Evolutionary conservation across 805 yeast species (phyloP).

Genomic region (Starmera dryadoides): DNA sequence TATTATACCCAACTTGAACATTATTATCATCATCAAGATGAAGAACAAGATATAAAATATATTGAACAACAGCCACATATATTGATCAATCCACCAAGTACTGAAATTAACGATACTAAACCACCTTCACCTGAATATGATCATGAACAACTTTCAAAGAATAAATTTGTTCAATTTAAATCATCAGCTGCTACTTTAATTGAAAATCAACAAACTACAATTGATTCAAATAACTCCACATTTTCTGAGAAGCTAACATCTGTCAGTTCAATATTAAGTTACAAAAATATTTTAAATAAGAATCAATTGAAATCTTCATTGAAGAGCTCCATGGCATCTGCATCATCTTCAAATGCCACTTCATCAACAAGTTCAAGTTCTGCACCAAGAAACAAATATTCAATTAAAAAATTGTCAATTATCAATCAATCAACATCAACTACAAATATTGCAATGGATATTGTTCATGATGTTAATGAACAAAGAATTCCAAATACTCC

Average conservation of each 20-base stretch:
- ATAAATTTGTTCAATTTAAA: too few relatives aligned
- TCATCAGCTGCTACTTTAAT: neutral
- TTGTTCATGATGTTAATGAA: neutral
- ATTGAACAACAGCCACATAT: too few relatives aligned
- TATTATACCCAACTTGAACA: too few relatives aligned
- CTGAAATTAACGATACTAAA: too few relatives aligned
- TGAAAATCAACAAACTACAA: too few relatives aligned
- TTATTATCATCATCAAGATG: neutral
- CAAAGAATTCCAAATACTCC: neutral
- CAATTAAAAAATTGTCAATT: conserved; percentile 15
- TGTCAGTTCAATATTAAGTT: neutral
- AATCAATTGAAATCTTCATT: too few relatives aligned
- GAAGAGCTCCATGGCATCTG: too few relatives aligned
- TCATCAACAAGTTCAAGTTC: neutral
- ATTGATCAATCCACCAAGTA: too few relatives aligned
- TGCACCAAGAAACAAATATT: conserved; percentile 5
- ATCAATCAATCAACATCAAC: conserved; percentile 17
- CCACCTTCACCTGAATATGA: too few relatives aligned
- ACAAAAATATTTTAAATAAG: neutral
- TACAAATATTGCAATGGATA: conserved; percentile 1
- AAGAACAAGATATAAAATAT: neutral
- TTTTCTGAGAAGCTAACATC: neutral
- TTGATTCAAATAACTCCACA: neutral
- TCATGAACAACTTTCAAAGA: neutral
- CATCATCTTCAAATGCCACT: neutral